These are phyloP conservation scores for Antarctomyces pellizariae DNA, from an alignment of 495 filamentous ascomycete genomes.

Conservation along the genomic window DNA sequence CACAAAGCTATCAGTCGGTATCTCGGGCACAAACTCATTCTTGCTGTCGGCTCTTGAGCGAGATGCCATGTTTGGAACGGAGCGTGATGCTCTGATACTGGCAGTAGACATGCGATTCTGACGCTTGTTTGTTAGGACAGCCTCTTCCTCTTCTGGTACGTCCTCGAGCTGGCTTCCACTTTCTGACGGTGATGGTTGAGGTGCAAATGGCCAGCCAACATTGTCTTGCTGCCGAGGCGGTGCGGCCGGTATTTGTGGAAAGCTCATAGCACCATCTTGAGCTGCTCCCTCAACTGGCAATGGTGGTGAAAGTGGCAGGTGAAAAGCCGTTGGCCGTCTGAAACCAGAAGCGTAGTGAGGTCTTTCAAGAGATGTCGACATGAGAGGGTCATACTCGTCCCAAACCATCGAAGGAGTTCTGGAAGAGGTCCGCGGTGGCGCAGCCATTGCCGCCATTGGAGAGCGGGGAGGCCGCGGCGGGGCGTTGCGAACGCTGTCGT, in stretches of 20 bases:
- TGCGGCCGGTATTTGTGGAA: too few species aligned
- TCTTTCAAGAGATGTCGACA: constrained; percentile 14
- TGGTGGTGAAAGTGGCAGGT: constrained; percentile 1
- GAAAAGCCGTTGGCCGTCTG: constrained; percentile 18
- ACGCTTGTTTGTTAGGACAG: too few species aligned
- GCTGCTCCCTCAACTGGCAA: not conserved
- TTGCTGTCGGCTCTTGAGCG: too few species aligned
- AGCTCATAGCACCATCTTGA: too few species aligned
- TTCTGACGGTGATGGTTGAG: constrained; percentile 4
- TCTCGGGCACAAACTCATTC: too few species aligned
- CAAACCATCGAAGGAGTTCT: constrained; percentile 19
- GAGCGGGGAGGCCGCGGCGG: constrained; percentile 26
- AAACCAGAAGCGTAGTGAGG: constrained; percentile 18
- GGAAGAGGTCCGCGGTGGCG: constrained; percentile 24
- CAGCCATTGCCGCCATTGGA: constrained; percentile 14
- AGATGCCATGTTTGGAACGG: constrained; percentile 10
- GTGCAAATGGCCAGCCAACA: constrained; percentile 10
- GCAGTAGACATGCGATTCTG: too few species aligned
- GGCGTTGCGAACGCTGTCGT: constrained; percentile 21
- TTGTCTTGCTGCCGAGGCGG: constrained; percentile 3
- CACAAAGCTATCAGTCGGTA: too few species aligned
- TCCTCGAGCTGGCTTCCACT: constrained; percentile 15
- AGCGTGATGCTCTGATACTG: constrained; percentile 9
- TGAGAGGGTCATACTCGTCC: constrained; percentile 18
- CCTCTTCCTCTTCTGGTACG: constrained; percentile 56